Conservation (phyloP, 352 stramenopile genomes). For the Globisporangium okanoganense region DNA sequence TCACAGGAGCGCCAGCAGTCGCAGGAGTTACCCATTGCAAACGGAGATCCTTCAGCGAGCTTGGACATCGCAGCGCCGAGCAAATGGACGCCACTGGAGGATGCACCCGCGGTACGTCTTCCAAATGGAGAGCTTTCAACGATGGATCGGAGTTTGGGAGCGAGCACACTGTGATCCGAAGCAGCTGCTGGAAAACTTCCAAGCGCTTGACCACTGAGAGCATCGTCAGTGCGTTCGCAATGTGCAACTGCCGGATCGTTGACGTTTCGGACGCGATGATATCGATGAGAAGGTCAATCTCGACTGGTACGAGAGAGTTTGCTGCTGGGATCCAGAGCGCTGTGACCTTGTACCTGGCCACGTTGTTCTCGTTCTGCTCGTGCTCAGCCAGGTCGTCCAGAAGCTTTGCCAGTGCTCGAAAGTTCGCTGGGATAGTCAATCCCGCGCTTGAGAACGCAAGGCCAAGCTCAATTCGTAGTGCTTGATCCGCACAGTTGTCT, state of each 20-base stretch:
- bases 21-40: background rate
- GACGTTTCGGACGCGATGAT: background rate
- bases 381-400: background rate
- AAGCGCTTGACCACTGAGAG: background rate
- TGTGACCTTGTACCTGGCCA: background rate
- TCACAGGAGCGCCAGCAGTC: background rate
- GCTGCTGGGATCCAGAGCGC: background rate
- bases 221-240: background rate
- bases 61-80: background rate
- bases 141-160: background rate
- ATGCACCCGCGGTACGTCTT: background rate
- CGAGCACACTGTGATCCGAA: background rate
- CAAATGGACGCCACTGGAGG: background rate
- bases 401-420: background rate
- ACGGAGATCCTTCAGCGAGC: background rate
- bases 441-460: background rate
- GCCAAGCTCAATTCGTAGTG: background rate
- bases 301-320: background rate
- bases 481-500: no score
- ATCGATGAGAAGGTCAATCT: background rate
- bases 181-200: conserved; percentile 3
- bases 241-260: background rate
- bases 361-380: background rate
- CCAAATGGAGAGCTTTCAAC: background rate
- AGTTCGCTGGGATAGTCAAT: background rate